These are phyloP conservation scores for Naegleria fowleri DNA, from an alignment of 208 protist genomes.

Conservation along the genomic window DNA sequence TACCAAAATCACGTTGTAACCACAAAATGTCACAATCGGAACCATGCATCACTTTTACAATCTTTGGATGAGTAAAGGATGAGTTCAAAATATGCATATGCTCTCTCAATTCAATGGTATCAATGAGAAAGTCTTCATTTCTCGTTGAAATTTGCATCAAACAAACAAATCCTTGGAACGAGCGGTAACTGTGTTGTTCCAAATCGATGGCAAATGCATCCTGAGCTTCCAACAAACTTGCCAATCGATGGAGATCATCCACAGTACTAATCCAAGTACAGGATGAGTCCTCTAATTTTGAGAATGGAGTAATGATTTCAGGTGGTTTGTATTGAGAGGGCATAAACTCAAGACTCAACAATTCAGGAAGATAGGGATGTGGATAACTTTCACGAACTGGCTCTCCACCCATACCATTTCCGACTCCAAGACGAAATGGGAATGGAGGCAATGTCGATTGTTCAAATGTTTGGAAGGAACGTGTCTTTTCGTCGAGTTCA, in stretches of 20 bases:
- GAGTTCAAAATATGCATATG: conserved; percentile 74
- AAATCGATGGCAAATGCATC: conserved; percentile 87
- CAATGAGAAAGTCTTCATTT: conserved; percentile 89
- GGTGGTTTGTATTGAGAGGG: not conserved
- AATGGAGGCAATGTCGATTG: not conserved
- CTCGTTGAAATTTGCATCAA: conserved; percentile 96
- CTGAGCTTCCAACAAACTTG: conserved; percentile 45
- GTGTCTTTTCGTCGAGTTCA: not conserved
- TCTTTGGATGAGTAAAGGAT: conserved; percentile 77
- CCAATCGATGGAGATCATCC: conserved; percentile 50
- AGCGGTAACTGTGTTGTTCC: conserved; percentile 86
- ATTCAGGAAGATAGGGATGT: conserved; percentile 3
- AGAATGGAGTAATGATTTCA: not conserved
- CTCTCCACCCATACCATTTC: not conserved
- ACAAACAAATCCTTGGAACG: conserved; percentile 92
- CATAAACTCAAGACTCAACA: not conserved
- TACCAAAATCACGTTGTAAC: conserved; percentile 94
- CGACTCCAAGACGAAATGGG: not conserved
- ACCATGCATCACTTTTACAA: conserved; percentile 95
- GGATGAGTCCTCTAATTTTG: not conserved
- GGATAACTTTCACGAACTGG: not conserved
- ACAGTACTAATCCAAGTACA: conserved; percentile 14
- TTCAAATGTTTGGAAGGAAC: not conserved
- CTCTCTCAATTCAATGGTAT: conserved; percentile 82
- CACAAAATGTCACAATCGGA: conserved; percentile 89